A percentile compares a stretch with the other conserved stretches of the same genome.
These are phyloP conservation scores for Aureobasidium lini DNA, from an alignment of 2,329 filamentous ascomycete genomes.

Conservation along the genomic window DNA sequence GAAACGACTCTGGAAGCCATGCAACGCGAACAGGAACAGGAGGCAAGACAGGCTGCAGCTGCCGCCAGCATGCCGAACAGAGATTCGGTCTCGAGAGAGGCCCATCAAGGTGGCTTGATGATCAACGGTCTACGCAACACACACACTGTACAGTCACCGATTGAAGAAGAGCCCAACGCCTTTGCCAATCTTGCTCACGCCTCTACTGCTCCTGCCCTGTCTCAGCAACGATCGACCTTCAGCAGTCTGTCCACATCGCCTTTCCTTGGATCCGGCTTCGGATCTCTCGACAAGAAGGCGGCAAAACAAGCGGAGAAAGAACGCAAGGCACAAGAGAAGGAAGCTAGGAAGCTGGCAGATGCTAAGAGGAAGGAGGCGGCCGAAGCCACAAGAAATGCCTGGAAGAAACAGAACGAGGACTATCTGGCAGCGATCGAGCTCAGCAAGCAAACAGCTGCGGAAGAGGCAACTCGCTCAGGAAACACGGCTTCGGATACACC, in stretches of 20 bases:
- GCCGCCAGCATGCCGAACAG: constrained; percentile 34
- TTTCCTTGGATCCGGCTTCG: constrained; percentile 29
- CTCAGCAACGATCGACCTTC: constrained; percentile 10
- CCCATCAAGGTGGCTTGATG: constrained; percentile 23
- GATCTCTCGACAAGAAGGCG: constrained; percentile 61
- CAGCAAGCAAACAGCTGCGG: constrained; percentile 55
- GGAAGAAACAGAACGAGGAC: constrained; percentile 54
- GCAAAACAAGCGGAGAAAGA: constrained; percentile 51
- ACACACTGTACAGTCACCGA: constrained; percentile 27
- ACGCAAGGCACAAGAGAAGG: constrained; percentile 51
- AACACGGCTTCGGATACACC: not conserved
- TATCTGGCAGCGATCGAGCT: constrained; percentile 57
- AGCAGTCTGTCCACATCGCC: not conserved
- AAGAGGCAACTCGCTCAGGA: constrained; percentile 32
- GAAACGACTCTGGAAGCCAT: constrained; percentile 68
- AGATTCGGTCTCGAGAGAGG: constrained; percentile 20
- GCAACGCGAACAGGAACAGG: constrained; percentile 73
- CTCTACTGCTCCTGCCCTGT: constrained; percentile 50
- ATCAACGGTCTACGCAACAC: constrained; percentile 25
- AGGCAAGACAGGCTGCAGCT: constrained; percentile 48
- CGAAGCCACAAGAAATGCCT: constrained; percentile 45
- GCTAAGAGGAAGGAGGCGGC: constrained; percentile 27
- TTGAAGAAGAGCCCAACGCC: constrained; percentile 37
- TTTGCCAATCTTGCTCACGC: constrained; percentile 59
- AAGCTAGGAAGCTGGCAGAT: constrained; percentile 44